Evolutionary conservation across 306 rosid genomes (phyloP), one percentile per base, ranked within the genome.

Genomic region (Herpetospermum pedunculosum): DNA sequence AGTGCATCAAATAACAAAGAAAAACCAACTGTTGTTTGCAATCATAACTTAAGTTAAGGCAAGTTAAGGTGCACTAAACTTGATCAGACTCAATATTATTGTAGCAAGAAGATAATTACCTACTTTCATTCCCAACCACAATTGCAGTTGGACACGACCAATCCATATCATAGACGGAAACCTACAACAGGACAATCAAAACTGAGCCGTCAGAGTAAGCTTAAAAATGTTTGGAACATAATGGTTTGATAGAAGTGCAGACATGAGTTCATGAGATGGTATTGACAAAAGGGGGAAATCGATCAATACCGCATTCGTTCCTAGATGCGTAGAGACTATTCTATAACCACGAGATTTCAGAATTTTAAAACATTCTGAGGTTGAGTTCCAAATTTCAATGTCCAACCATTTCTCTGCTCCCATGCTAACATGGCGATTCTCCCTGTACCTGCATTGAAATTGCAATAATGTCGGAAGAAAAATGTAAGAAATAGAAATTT

Each of bases 401-500:
- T 94, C 98, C 87, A 94, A 81, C 98, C 98, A 94, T 86, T 94
- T 91, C 90, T 94, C 98, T 0, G 97, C 97, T 53, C 98, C 98
- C 98, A 89, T 94, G 90, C 98, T 94, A 37, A 91, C 98, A 83
- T 94, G 97, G 15, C 96, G 96, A 80, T 91, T 93, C 41, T 91
- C 97, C 80, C 86, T 93, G 72, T 89, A 93, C 87, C 98, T 93
- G 86, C 72, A 78, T 73, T 48, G 76, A 69, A 69, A 80, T 71
- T 15, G 52, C 40, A 47, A 52, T 70, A 52, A 46, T 64, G 54
- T 47, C 4, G 18, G 72, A 10, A 40, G 53, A 48, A 23, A 43
- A 44, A 23, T 65, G 49, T 65, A 19, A 38, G 46, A 21, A 35
- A 41, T 38, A 34, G 15, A 5, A 37, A n/a, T 3, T 63, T 63